These are phyloP conservation scores for Aspergillus pseudoglaucus DNA, from an alignment of 2,329 filamentous ascomycete genomes.

Conservation along the genomic window DNA sequence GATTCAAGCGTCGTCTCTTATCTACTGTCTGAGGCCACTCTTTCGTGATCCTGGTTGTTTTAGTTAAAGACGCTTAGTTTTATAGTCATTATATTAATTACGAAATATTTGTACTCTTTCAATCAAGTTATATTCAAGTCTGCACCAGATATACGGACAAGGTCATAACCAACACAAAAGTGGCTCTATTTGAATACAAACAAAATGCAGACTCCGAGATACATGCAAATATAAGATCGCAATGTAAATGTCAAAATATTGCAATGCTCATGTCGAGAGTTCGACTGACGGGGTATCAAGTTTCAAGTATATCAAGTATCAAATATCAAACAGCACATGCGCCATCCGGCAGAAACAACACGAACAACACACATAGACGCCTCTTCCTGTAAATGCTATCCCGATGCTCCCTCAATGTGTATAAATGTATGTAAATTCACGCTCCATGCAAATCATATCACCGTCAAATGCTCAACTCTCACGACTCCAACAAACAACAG, in stretches of 20 bases:
- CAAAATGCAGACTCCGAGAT: no score
- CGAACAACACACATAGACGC: constrained; percentile 1
- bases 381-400: neutral
- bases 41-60: no score
- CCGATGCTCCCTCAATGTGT: neutral
- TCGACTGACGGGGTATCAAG: constrained; percentile 6
- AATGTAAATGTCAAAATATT: neutral
- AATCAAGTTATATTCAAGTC: neutral
- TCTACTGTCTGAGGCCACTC: neutral
- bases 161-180: neutral
- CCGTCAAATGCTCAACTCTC: neutral
- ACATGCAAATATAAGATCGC: neutral
- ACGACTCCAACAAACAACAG: neutral
- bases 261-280: neutral
- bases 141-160: neutral
- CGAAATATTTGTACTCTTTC: neutral
- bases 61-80: neutral
- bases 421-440: neutral
- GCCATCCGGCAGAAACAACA: constrained; percentile 9
- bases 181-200: neutral
- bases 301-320: constrained; percentile 3
- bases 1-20: neutral
- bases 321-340: constrained; percentile 1
- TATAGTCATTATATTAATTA: neutral
- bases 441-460: neutral